Percentiles rank a stretch among this genome's conserved stretches.
Conservation (phyloP, 768 basidiomycete species). For the Pholiota microspora region DNA sequence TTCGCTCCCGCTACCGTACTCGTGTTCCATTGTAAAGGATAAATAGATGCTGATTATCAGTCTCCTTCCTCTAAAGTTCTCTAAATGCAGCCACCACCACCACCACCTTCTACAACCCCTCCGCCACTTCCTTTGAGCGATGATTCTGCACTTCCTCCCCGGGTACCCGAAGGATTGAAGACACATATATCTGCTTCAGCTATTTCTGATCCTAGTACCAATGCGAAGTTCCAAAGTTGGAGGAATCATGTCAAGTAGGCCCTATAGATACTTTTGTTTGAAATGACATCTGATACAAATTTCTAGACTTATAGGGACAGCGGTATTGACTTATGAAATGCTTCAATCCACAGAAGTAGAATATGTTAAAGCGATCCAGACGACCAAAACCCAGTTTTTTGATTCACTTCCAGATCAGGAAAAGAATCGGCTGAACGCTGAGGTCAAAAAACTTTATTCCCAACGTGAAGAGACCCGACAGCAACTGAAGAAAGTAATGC, state of each 20-base stretch:
- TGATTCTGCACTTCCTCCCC: too few relatives aligned
- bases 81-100: neutral
- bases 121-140: neutral
- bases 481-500: too few relatives aligned
- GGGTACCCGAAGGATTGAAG: neutral
- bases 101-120: neutral
- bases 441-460: neutral
- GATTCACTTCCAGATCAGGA: conserved; percentile 1
- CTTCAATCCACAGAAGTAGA: conserved; percentile 8
- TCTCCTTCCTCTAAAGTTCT: too few relatives aligned
- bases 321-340: conserved; percentile 7
- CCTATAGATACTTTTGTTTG: neutral
- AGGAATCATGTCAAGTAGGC: neutral
- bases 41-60: too few relatives aligned
- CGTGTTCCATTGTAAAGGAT: too few relatives aligned
- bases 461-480: too few relatives aligned
- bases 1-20: too few relatives aligned
- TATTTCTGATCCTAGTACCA: neutral
- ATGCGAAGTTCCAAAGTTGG: neutral
- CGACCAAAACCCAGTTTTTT: conserved; percentile 5
- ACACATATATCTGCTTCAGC: neutral
- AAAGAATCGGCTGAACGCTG: neutral
- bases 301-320: conserved; percentile 13
- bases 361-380: conserved; percentile 2
- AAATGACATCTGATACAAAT: neutral